A percentile compares a stretch with the other conserved stretches of the same genome.
phyloP scores from a whole-genome alignment of 768 basidiomycete species.

The Ramaria sp. region DNA sequence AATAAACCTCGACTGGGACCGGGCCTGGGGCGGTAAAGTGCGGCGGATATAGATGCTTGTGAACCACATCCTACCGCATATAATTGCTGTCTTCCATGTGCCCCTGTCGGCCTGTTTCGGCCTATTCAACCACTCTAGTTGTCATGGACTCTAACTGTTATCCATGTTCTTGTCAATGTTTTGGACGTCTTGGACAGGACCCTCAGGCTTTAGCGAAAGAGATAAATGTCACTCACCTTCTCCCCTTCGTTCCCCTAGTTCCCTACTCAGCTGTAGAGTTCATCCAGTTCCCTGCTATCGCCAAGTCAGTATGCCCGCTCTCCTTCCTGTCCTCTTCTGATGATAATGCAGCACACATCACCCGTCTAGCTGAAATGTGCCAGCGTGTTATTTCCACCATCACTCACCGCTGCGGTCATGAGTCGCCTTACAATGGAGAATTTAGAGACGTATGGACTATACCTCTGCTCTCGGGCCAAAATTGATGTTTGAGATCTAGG shows the following conservation, averaged over 20 bases:
- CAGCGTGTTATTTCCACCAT: background rate
- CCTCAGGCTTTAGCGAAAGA: background rate
- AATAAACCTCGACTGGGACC: no score
- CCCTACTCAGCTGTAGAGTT: background rate
- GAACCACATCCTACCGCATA: no score
- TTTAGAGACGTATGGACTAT: background rate
- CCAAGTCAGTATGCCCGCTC: background rate
- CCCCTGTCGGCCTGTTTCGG: no score
- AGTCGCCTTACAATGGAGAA: background rate
- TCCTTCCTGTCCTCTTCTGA: background rate
- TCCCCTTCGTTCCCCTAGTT: background rate
- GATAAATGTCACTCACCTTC: background rate
- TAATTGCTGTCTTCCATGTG: no score
- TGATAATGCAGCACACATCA: background rate
- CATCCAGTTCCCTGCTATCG: background rate
- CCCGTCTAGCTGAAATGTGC: background rate
- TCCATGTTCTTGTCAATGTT: no score
- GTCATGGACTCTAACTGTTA: no score
- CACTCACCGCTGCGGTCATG: background rate
- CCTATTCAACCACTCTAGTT: no score
- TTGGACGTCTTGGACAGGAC: no score
- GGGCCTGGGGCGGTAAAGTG: no score
- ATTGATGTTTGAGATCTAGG: no score
- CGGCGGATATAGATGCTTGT: no score
- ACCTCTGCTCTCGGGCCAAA: background rate